Conservation (phyloP, 2,329 filamentous ascomycete species). For the Chaetothyriales sp. region DNA sequence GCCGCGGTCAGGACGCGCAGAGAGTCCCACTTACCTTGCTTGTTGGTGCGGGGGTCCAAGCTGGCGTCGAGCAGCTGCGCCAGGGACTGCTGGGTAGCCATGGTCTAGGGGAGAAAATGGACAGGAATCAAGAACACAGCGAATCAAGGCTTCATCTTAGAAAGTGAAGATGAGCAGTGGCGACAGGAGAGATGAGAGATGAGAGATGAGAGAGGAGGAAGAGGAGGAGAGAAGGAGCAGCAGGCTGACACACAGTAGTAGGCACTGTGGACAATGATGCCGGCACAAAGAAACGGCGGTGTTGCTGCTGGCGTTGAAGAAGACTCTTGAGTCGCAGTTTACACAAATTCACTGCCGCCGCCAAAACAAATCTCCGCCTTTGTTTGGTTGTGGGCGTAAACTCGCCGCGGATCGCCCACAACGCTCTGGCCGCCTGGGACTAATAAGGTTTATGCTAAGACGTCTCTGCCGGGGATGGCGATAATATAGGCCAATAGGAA, state of each 20-base stretch:
- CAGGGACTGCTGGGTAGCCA: constrained; percentile 38
- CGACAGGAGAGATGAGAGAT: not conserved
- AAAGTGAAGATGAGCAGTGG: not conserved
- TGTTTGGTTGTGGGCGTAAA: not conserved
- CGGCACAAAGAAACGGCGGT: no score
- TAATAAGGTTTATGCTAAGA: not conserved
- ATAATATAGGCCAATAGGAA: not conserved
- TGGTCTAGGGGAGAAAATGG: constrained; percentile 23
- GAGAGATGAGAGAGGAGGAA: no score
- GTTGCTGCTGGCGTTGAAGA: not conserved
- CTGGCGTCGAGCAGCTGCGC: constrained; percentile 81
- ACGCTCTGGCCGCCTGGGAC: no score
- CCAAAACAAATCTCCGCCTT: not conserved
- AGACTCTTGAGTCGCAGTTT: not conserved
- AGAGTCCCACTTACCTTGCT: constrained; percentile 52
- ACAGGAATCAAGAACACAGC: not conserved
- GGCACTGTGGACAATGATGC: no score
- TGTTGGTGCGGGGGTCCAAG: constrained; percentile 72
- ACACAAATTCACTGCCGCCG: not conserved
- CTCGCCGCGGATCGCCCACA: not conserved
- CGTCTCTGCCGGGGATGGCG: not conserved
- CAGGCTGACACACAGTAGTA: no score
- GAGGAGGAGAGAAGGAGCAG: not conserved
- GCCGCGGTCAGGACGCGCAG: not conserved
- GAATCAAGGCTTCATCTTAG: not conserved